These are phyloP conservation scores for Tephrocybe sp. DNA, from an alignment of 768 basidiomycete genomes.

Conservation along the genomic window DNA sequence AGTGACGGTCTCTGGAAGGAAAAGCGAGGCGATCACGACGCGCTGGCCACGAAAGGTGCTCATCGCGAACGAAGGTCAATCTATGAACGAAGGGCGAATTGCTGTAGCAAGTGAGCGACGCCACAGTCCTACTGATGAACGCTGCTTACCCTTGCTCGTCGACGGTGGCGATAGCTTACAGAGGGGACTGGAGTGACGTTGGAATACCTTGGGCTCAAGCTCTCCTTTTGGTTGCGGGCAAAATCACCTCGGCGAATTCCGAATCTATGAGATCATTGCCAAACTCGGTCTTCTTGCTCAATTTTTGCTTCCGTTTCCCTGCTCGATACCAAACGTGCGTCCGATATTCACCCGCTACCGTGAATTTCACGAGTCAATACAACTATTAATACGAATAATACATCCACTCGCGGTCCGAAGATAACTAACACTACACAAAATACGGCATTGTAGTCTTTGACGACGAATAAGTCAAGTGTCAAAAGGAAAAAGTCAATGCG, in stretches of 20 bases:
- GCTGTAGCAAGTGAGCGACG: not conserved
- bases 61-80: conserved; percentile 43
- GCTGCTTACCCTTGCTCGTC: too few relatives aligned
- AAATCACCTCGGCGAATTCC: conserved; percentile 15
- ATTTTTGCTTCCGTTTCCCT: conserved; percentile 6
- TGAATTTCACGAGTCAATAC: too few relatives aligned
- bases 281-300: not conserved
- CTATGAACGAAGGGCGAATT: not conserved
- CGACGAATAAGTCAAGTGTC: not conserved
- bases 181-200: too few relatives aligned
- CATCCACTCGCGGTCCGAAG: not conserved
- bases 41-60: conserved; percentile 72
- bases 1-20: conserved; percentile 74
- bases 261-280: conserved; percentile 20
- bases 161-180: too few relatives aligned
- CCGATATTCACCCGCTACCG: not conserved
- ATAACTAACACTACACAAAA: conserved; percentile 37
- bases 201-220: too few relatives aligned
- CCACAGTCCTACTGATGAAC: too few relatives aligned
- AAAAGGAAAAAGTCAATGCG: not conserved
- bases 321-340: conserved; percentile 8
- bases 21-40: conserved; percentile 80
- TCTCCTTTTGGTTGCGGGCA: not conserved
- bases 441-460: conserved; percentile 52
- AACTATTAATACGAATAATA: not conserved